phyloP scores from a whole-genome alignment of 495 filamentous ascomycete genomes.

The Talaromyces borbonicus region DNA sequence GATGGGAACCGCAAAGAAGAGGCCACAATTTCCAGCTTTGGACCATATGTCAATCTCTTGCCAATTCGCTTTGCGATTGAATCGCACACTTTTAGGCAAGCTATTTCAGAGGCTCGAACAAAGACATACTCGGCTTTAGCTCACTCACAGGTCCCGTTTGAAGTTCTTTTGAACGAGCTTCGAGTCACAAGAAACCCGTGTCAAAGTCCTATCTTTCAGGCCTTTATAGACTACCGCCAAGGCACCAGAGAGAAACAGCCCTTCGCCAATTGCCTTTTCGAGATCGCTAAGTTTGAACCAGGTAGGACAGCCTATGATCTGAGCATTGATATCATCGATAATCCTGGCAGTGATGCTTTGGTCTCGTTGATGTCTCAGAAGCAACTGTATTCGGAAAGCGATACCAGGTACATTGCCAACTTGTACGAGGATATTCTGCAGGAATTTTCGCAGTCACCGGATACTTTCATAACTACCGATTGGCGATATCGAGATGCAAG shows the following conservation, averaged over 20 bases:
- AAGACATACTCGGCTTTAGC: slow-evolving; percentile 17
- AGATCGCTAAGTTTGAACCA: slow-evolving; percentile 10
- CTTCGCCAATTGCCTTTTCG: slow-evolving; percentile 18
- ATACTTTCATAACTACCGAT: slow-evolving; percentile 6
- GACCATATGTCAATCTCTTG: slow-evolving; percentile 40
- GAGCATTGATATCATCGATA: slow-evolving; percentile 16
- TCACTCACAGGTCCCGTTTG: slow-evolving; percentile 33
- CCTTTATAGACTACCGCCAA: slow-evolving; percentile 30
- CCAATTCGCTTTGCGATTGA: slow-evolving; percentile 24
- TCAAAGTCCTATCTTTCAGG: slow-evolving; percentile 30
- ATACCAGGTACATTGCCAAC: slow-evolving; percentile 18
- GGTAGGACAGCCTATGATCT: slow-evolving; percentile 19
- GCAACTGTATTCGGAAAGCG: slow-evolving; percentile 16
- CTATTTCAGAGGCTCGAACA: slow-evolving; percentile 11
- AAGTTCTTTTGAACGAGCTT: slow-evolving; percentile 32
- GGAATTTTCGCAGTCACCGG: slow-evolving; percentile 11
- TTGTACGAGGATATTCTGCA: slow-evolving; percentile 20
- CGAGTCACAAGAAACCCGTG: slow-evolving; percentile 21
- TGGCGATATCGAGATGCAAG: background rate
- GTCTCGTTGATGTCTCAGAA: slow-evolving; percentile 13
- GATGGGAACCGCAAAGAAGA: slow-evolving; percentile 27
- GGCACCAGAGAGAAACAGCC: slow-evolving; percentile 11
- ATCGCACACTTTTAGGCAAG: slow-evolving; percentile 10
- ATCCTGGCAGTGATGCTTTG: slow-evolving; percentile 8
- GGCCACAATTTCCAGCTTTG: slow-evolving; percentile 23